Evolutionary conservation across 2,329 filamentous ascomycete species (phyloP).

Genomic region (Diaporthe longicolla): DNA sequence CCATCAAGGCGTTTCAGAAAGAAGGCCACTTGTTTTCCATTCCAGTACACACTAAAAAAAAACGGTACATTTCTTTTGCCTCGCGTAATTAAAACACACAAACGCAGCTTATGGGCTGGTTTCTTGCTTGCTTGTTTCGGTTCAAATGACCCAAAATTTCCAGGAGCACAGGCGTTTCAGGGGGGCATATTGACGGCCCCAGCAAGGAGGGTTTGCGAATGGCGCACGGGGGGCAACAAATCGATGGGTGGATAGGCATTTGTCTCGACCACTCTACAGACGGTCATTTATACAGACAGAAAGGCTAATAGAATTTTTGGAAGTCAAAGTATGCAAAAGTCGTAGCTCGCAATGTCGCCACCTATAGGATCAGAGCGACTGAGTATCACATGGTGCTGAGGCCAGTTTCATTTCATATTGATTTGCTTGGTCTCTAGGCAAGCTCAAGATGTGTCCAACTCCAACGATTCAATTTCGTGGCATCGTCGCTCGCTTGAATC

Average conservation of each 20-base stretch:
- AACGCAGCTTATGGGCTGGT: not conserved
- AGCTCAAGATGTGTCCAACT: not conserved
- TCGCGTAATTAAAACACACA: slow-evolving; percentile 9
- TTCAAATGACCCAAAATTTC: not conserved
- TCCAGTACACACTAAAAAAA: not conserved
- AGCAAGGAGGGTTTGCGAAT: not conserved
- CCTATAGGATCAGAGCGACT: too few relatives aligned
- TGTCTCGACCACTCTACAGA: not conserved
- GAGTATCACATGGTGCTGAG: too few relatives aligned
- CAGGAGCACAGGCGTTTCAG: slow-evolving; percentile 24
- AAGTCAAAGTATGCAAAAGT: not conserved
- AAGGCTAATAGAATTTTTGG: slow-evolving; percentile 11
- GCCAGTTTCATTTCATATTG: not conserved
- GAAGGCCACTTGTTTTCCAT: not conserved
- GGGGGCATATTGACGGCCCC: not conserved
- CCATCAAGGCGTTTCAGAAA: not conserved
- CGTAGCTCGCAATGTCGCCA: not conserved
- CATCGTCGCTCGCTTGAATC: not conserved
- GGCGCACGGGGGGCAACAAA: slow-evolving; percentile 1
- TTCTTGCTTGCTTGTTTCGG: not conserved
- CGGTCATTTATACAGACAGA: not conserved
- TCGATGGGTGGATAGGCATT: not conserved
- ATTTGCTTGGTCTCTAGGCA: not conserved
- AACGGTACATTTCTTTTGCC: not conserved
- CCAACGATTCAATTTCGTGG: not conserved